Evolutionary conservation across 2,329 filamentous ascomycete genomes (phyloP), one percentile per base, ranked within the genome.

Genomic region (Phyllosticta ampelicida): DNA sequence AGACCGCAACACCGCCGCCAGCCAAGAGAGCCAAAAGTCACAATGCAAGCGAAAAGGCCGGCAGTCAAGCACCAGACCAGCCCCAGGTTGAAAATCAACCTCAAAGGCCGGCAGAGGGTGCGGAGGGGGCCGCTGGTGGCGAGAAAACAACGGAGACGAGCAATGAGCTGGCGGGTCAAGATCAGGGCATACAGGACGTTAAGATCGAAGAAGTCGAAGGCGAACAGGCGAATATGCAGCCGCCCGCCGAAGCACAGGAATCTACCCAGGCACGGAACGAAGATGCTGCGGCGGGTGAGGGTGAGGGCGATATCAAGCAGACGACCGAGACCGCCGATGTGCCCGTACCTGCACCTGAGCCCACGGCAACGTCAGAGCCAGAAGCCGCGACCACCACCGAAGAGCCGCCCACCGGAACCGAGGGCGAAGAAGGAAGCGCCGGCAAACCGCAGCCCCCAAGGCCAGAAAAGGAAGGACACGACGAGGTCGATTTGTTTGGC

Each of bases 401-500:
- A 4, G 13, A 44, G 36, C 36, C 36, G 36, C 36, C 36, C 8
- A 9, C 9, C 28, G 63, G 36, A 36, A 48, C 36, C 10, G 30
- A 55, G 8, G 56, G 30, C 9, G 29, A 52, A 48, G 51, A 48
- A 18, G 9, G 23, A 23, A 28, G 29, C 48, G 28, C 52, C 49
- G 19, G 53, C 13, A 5, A 11, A 11, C 10, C 50, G n/a, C 10
- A 11, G 20, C 29, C 51, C 2, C 21, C 23, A 2, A 30, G 48
- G 36, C 30, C 23, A 1, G 20, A 44, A n/a, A 49, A 58, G 26
- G 30, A n/a, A 8, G 36, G 5, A 5, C 72, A 73, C 44, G 69
- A 67, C 8, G 74, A 76, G 56, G 65, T 73, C 28, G 76, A 79
- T 66, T 63, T 79, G 29, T 65, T 79, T 26, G 76, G 74, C 36